Evolutionary conservation across 176 grass and related monocot genomes (phyloP), one percentile per base, ranked within the genome.

Genomic region (Thalia dealbata): DNA sequence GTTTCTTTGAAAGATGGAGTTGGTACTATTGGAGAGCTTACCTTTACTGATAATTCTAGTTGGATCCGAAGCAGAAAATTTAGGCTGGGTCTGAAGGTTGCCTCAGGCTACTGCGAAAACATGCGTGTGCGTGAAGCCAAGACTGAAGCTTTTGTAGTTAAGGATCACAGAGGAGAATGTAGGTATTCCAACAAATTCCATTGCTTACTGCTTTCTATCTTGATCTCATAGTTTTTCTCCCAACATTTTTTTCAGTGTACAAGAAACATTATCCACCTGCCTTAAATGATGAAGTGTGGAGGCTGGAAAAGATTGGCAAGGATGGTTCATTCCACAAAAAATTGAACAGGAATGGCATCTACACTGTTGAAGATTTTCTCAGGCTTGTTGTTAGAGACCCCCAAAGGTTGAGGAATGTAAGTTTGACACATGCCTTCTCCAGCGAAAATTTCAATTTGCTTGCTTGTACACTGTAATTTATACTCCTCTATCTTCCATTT

Each of bases 91-190:
- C 14, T 75, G 22, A 75, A 75, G 73, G 63, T 75, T 75, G 73
- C 73, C 41, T 63, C 58, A 28, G 73, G 73, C 2, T 75, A 25
- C 7, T 75, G 73, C 21, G 73, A 75, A 21, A 55, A 38, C 10
- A 26, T 75, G 62, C 73, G 58, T 26, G 61, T 75, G 15, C 73
- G 73, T 46, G 73, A 75, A 61, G 73, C 73, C 28, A 75, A 75
- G 41, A 62, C 73, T 27, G 73, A 75, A 62, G 73, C 73, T 63
- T 75, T 75, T n/a, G 24, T 22, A 45, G 73, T 75, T 15, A 75
- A 75, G 23, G 73, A 75, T 75, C 73, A 75, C 58, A 75, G 73
- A 62, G 73, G 73, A 41, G 73, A 75, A 75, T 75, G 73, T 75
- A 48, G 14, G 58, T 75, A 38, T 45, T 38, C 18, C 23, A 23